Conservation (phyloP, 495 filamentous ascomycete species). For the Xylaria longipes region DNA sequence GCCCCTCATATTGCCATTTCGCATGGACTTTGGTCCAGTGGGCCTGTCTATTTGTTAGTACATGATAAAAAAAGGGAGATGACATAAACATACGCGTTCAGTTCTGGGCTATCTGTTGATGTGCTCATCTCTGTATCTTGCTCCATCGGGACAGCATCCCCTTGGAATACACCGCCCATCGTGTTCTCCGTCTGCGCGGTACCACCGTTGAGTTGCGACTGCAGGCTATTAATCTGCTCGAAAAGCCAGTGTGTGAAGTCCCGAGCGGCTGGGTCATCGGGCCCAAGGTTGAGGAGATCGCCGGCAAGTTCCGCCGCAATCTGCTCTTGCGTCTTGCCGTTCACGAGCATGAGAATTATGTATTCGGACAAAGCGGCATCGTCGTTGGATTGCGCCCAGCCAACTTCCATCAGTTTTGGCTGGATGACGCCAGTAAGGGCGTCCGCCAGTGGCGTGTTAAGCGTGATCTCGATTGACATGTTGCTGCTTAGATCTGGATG, state of each 20-base stretch:
- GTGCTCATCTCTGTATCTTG: constrained; percentile 73
- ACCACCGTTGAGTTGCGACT: constrained; percentile 64
- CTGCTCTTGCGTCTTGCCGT: constrained; percentile 88
- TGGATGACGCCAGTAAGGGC: constrained; percentile 81
- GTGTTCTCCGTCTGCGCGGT: constrained; percentile 30
- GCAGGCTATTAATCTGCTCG: constrained; percentile 74
- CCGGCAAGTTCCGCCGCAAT: constrained; percentile 88
- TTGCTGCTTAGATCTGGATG: constrained; percentile 15
- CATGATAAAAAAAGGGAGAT: background rate
- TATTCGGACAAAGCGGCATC: constrained; percentile 93
- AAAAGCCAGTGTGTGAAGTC: constrained; percentile 94
- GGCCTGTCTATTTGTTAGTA: constrained; percentile 64
- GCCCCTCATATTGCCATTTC: constrained; percentile 61
- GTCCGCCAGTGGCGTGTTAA: constrained; percentile 80
- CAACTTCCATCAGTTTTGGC: constrained; percentile 93
- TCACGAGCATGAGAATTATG: constrained; percentile 94
- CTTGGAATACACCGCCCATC: constrained; percentile 28
- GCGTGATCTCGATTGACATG: constrained; percentile 76
- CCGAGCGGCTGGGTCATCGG: constrained; percentile 80
- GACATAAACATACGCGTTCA: constrained; percentile 70
- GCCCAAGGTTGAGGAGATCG: constrained; percentile 82
- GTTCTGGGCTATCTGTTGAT: constrained; percentile 50
- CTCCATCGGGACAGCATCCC: constrained; percentile 39
- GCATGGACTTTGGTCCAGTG: constrained; percentile 95
- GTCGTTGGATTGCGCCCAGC: constrained; percentile 80